phyloP scores from a whole-genome alignment of 768 basidiomycete genomes.

The Clathrus columnatus region DNA sequence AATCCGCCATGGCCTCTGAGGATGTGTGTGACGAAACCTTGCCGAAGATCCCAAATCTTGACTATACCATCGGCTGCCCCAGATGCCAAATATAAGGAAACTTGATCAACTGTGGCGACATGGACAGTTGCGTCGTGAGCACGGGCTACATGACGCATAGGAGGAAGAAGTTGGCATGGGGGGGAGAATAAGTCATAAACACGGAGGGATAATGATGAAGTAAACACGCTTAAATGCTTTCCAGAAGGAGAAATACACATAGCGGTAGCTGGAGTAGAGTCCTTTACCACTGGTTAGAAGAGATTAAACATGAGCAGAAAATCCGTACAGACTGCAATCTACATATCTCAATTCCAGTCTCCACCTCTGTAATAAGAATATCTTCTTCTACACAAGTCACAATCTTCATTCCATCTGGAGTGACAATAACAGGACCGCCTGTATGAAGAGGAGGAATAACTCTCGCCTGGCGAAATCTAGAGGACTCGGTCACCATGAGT shows the following conservation, averaged over 20 bases:
- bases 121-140: slow-evolving; percentile 95
- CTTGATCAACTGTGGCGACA: slow-evolving; percentile 75
- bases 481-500: too few species aligned
- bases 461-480: slow-evolving; percentile 67
- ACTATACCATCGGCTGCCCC: slow-evolving; percentile 95
- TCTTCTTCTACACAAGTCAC: slow-evolving; percentile 86
- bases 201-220: slow-evolving; percentile 69
- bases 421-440: slow-evolving; percentile 74
- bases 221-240: slow-evolving; percentile 70
- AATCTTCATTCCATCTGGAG: slow-evolving; percentile 68
- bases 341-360: slow-evolving; percentile 64
- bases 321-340: slow-evolving; percentile 73
- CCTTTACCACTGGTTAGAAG: slow-evolving; percentile 37
- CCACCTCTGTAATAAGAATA: slow-evolving; percentile 73
- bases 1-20: slow-evolving; percentile 98
- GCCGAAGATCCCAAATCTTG: slow-evolving; percentile 89
- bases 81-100: slow-evolving; percentile 85
- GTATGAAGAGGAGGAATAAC: slow-evolving; percentile 80
- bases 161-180: slow-evolving; percentile 42
- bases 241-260: slow-evolving; percentile 73
- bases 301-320: background rate
- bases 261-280: slow-evolving; percentile 75
- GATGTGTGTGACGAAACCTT: slow-evolving; percentile 86
- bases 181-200: slow-evolving; percentile 70
- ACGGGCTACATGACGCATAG: slow-evolving; percentile 65